phyloP scores from a whole-genome alignment of 768 basidiomycete species.

The Rhodosporidiobolus odoratus region DNA sequence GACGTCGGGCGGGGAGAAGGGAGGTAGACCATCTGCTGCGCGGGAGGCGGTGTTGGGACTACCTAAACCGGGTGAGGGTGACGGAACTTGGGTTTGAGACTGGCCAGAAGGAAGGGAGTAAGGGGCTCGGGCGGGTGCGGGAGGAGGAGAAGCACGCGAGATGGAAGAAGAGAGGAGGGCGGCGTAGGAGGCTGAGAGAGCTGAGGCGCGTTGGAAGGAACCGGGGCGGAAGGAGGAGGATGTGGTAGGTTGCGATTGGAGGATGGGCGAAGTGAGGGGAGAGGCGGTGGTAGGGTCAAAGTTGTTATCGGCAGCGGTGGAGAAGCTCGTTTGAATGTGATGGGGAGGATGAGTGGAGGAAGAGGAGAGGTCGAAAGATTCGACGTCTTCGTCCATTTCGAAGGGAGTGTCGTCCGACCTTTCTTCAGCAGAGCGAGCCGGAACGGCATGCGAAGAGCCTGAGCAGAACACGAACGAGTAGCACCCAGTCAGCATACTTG shows the following conservation, averaged over 20 bases:
- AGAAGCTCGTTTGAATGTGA: not conserved
- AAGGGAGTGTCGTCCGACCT: constrained; percentile 5
- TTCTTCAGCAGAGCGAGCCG: not conserved
- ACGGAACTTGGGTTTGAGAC: no score
- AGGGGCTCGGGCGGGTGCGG: not conserved
- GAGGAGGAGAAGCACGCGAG: not conserved
- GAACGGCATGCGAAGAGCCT: no score
- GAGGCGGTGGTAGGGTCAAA: not conserved
- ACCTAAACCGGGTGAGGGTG: not conserved
- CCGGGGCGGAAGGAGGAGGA: constrained; percentile 15
- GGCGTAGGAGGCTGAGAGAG: constrained; percentile 34
- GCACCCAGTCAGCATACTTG: no score
- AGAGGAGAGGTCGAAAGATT: constrained; percentile 15
- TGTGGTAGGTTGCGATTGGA: not conserved
- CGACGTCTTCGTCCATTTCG: constrained; percentile 40
- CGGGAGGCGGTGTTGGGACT: not conserved
- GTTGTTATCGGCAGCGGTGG: no score
- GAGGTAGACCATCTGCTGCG: not conserved
- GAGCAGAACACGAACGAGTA: no score
- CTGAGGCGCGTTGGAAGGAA: constrained; percentile 25
- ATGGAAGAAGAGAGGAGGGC: constrained; percentile 17
- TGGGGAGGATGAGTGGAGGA: not conserved
- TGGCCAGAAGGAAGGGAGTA: no score
- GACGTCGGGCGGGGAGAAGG: constrained; percentile 3
- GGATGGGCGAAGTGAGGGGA: no score